Evolutionary conservation across 768 basidiomycete species (phyloP), one percentile per base, ranked within the genome.

Genomic region (Roridomyces roridus): DNA sequence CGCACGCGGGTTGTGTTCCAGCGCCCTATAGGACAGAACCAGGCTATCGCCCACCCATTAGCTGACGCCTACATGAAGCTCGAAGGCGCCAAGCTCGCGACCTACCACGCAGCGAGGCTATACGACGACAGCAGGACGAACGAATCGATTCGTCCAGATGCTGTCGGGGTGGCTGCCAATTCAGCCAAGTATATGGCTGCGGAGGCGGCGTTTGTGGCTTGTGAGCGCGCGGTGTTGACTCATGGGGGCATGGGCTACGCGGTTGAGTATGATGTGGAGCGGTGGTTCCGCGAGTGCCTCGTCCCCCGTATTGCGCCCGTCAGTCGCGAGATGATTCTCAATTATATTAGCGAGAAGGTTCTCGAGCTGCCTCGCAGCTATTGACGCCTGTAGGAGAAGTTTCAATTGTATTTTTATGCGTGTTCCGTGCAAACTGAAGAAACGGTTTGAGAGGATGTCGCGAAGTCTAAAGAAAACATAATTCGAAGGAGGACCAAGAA

Each of bases 171-270:
- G 2, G 57, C 52, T 15, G 36, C 34, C 41, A 64, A 64, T 51
- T 46, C 29, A 6, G 63, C 63, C 2, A 64, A 64, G 48, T 64
- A 64, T 20, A 21, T 64, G 34, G 63, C 63, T 15, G 63, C 59
- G 2, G 63, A 64, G 46, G 63, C 59, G 5, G 63, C 63, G 6
- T 64, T 64, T 34, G 52, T 56, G 17, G 63, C 63, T 21, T 60
- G 59, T 24, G 59, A 60, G 40, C 21, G 53, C 11, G 59, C 55
- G 35, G 51, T 55, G 7, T 35, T 60, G 48, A 51, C 59, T 2
- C 63, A 60, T 15, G 63, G 63, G 11, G 63, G 59, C 12, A 64
- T 64, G 62, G 62, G 62, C 6, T 64, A 64, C 24, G 55, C 62
- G 5, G 59, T 36, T 6, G 63, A 64, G 26, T 64, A 36, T 45